Conservation (phyloP, 73 alveolate genomes). For the Uronychia setigera region DNA sequence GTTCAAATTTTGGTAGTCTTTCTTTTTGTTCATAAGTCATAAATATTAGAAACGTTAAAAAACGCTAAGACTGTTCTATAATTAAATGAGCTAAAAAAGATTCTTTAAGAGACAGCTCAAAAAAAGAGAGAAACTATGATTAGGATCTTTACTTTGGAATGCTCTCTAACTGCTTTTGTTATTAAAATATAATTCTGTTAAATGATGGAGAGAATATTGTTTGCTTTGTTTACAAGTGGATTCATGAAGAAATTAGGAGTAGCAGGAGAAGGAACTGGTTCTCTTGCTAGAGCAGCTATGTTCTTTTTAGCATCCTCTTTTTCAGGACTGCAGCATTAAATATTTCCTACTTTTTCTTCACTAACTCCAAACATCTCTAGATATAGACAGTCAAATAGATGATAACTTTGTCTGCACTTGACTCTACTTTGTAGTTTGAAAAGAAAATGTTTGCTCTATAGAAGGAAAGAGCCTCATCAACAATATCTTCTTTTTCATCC, state of each 20-base stretch:
- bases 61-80: too few species aligned
- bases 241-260: constrained; percentile 60
- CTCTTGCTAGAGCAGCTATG: constrained; percentile 30
- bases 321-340: constrained; percentile 19
- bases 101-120: too few species aligned
- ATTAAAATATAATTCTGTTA: too few species aligned
- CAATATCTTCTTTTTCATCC: constrained; percentile 60
- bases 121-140: too few species aligned
- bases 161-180: too few species aligned
- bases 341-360: constrained; percentile 34
- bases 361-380: constrained; percentile 62
- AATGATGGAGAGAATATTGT: too few species aligned
- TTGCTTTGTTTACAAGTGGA: constrained; percentile 23
- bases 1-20: too few species aligned
- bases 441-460: constrained; percentile 78
- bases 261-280: constrained; percentile 45
- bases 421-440: constrained; percentile 69
- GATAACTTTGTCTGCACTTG: constrained; percentile 72
- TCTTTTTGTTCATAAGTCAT: too few species aligned
- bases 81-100: too few species aligned
- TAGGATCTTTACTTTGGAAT: too few species aligned
- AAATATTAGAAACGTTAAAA: too few species aligned
- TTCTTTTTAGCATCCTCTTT: constrained; percentile 51
- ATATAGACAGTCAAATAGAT: constrained; percentile 74
- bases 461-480: constrained; percentile 74